phyloP scores from a whole-genome alignment of 768 basidiomycete genomes.

The Psilocybe subaeruginosa region DNA sequence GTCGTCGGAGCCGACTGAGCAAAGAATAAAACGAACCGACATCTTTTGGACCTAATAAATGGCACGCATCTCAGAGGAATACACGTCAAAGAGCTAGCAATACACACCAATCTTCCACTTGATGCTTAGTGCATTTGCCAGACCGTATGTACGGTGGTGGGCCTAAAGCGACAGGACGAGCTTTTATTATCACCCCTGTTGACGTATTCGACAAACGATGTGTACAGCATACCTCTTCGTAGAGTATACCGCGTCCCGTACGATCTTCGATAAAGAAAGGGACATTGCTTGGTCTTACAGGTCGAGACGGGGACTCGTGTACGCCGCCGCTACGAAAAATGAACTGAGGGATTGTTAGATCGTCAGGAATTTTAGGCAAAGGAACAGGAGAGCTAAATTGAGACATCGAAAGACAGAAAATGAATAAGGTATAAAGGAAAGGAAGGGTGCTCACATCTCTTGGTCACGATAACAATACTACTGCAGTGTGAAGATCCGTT shows the following conservation, averaged over 20 bases:
- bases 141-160: slow-evolving; percentile 44
- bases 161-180: slow-evolving; percentile 21
- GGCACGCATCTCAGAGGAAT: slow-evolving; percentile 7
- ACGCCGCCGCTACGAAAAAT: slow-evolving; percentile 43
- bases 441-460: slow-evolving; percentile 1
- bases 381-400: slow-evolving; percentile 34
- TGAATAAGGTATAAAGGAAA: neutral
- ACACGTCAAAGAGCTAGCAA: neutral
- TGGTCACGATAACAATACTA: neutral
- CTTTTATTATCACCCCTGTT: neutral
- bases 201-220: neutral
- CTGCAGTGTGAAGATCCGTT: slow-evolving; percentile 16
- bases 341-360: slow-evolving; percentile 70
- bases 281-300: slow-evolving; percentile 42
- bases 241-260: slow-evolving; percentile 44
- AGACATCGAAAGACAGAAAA: slow-evolving; percentile 27
- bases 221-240: slow-evolving; percentile 45
- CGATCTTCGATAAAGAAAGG: slow-evolving; percentile 67
- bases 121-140: slow-evolving; percentile 56
- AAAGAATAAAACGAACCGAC: slow-evolving; percentile 42
- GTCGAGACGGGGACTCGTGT: slow-evolving; percentile 39
- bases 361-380: slow-evolving; percentile 56
- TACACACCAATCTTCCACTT: slow-evolving; percentile 52
- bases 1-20: neutral
- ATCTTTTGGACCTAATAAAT: slow-evolving; percentile 46